Percentiles rank a stretch among this genome's conserved stretches.
Evolutionary conservation across 2,329 filamentous ascomycete genomes (phyloP).

Genomic region (Pseudogymnoascus sp.): DNA sequence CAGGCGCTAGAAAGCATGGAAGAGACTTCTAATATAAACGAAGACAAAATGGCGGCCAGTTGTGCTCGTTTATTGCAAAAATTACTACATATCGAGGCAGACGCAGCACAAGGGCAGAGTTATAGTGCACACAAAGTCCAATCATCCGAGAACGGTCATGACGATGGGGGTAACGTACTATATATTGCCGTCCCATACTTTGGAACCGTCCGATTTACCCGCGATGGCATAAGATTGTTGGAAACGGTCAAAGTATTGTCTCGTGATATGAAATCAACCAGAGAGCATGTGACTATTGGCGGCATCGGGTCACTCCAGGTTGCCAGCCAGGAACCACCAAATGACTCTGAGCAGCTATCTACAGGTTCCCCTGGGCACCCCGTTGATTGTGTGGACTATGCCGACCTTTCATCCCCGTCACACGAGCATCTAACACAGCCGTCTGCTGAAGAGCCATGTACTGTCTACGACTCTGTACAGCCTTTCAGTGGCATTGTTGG

Average conservation of each 20-base stretch:
- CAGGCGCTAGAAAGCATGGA: constrained; percentile 30
- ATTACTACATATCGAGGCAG: constrained; percentile 29
- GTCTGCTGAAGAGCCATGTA: neutral
- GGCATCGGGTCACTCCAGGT: neutral
- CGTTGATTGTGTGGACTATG: neutral
- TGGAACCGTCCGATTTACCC: constrained; percentile 27
- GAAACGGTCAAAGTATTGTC: neutral
- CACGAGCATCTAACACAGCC: neutral
- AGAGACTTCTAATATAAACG: constrained; percentile 21
- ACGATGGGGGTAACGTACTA: constrained; percentile 10
- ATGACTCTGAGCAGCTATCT: neutral
- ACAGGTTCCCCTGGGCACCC: neutral
- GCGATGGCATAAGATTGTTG: constrained; percentile 13
- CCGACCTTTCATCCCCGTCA: neutral
- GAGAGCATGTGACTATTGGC: neutral
- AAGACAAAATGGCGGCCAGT: constrained; percentile 28
- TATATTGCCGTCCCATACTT: constrained; percentile 25
- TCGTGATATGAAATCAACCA: neutral
- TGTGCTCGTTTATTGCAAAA: constrained; percentile 26
- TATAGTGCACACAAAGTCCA: constrained; percentile 12
- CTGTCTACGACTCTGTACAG: neutral
- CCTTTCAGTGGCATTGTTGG: neutral
- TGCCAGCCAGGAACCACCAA: neutral
- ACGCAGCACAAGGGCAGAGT: constrained; percentile 19
- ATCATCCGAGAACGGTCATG: neutral